These are phyloP conservation scores for Vitis riparia DNA, from an alignment of 164 flowering plant genomes.

Conservation along the genomic window DNA sequence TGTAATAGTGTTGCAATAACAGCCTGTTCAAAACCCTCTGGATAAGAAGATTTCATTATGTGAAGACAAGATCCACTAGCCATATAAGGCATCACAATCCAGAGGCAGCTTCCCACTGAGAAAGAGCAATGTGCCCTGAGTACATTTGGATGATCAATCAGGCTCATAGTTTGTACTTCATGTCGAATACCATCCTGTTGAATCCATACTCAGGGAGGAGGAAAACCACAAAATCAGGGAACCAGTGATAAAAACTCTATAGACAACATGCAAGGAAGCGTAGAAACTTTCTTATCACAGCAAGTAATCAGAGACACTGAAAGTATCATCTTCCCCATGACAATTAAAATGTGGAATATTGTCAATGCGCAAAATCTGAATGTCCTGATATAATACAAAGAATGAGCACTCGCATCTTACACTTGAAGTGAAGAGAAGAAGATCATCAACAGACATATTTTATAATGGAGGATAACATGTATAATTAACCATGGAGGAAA, in stretches of 20 bases:
- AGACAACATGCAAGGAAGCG: not conserved
- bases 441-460: not conserved
- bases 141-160: conserved; percentile 80
- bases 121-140: conserved; percentile 78
- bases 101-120: conserved; percentile 49
- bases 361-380: not conserved
- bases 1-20: conserved; percentile 80
- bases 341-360: not conserved
- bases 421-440: too few species aligned
- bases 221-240: not conserved
- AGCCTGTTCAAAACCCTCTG: conserved; percentile 94
- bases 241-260: not conserved
- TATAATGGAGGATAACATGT: not conserved
- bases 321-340: too few species aligned
- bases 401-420: not conserved
- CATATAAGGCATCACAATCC: conserved; percentile 95
- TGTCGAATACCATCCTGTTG: conserved; percentile 74
- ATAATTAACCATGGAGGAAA: not conserved
- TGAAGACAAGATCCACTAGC: conserved; percentile 95
- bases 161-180: conserved; percentile 84
- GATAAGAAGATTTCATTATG: conserved; percentile 76
- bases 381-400: not conserved
- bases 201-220: conserved; percentile 3
- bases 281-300: too few species aligned
- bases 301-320: too few species aligned